phyloP scores from a whole-genome alignment of 1,139 yeast species.

The Geotrichum candidum region DNA sequence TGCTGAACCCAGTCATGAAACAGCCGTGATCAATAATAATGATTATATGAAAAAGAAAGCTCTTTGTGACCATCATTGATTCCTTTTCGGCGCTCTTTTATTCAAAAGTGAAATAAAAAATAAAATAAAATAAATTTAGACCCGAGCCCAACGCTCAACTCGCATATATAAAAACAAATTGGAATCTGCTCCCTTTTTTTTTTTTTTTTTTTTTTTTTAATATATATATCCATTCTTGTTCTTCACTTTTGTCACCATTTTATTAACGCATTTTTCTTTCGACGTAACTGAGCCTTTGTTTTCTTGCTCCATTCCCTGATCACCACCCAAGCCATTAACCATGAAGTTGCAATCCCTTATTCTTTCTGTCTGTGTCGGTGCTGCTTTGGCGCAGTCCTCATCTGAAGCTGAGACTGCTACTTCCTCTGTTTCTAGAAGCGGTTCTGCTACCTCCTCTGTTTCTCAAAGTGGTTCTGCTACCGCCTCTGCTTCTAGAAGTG shows the following conservation, averaged over 20 bases:
- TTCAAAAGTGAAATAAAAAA: not conserved
- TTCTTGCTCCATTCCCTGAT: not conserved
- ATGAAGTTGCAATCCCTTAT: not conserved
- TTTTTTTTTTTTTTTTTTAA: not conserved
- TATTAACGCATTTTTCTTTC: no score
- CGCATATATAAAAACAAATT: not conserved
- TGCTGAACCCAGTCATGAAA: no score
- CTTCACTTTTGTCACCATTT: not conserved
- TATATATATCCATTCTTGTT: not conserved
- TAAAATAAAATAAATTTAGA: no score
- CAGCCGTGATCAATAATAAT: no score
- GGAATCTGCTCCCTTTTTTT: not conserved
- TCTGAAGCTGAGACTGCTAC: not conserved
- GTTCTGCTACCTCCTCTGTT: not conserved
- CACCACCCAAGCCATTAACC: not conserved
- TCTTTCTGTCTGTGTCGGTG: not conserved
- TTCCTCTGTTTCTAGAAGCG: not conserved
- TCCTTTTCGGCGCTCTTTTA: not conserved
- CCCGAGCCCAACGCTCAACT: not conserved
- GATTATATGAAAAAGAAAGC: no score
- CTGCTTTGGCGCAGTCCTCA: not conserved
- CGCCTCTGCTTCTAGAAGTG: no score
- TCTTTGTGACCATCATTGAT: no score
- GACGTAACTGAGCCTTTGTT: not conserved
- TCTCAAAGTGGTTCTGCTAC: no score